Conservation (phyloP, 257 asterid species). For the Solanum tacnaense region DNA sequence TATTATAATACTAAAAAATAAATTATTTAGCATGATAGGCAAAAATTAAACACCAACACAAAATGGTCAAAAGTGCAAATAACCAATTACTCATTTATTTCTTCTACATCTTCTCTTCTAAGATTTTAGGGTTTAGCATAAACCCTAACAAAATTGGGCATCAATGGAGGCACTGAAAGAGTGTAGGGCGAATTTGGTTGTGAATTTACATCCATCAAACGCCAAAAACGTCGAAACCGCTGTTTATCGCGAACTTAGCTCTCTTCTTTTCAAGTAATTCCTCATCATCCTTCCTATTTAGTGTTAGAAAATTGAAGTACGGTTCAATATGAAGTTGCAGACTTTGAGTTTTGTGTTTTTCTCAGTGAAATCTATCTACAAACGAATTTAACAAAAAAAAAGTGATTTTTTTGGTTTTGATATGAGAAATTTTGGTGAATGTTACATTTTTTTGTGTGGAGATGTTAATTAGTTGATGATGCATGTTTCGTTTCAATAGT, state of each 20-base stretch:
- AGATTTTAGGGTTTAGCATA: background rate
- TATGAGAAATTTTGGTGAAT: background rate
- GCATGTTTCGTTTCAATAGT: background rate
- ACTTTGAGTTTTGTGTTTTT: background rate
- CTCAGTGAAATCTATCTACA: background rate
- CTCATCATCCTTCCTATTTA: background rate
- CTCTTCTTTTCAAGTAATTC: slow-evolving; percentile 62
- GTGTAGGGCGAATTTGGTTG: slow-evolving; percentile 40
- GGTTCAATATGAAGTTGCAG: background rate
- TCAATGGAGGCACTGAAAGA: slow-evolving; percentile 61
- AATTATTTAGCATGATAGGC: background rate
- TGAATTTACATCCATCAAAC: slow-evolving; percentile 58
- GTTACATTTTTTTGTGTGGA: background rate
- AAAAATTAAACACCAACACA: background rate
- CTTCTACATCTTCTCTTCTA: background rate
- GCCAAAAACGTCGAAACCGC: slow-evolving; percentile 36
- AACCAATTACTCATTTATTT: background rate
- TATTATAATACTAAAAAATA: too few species aligned
- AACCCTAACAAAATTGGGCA: background rate
- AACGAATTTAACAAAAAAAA: background rate
- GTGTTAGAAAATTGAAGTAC: background rate
- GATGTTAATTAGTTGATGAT: background rate
- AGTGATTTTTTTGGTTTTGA: background rate
- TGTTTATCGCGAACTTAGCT: slow-evolving; percentile 49
- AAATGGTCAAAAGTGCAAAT: background rate